These are phyloP conservation scores for Globisporangium abappressorium DNA, from an alignment of 352 stramenopile species.

Conservation along the genomic window DNA sequence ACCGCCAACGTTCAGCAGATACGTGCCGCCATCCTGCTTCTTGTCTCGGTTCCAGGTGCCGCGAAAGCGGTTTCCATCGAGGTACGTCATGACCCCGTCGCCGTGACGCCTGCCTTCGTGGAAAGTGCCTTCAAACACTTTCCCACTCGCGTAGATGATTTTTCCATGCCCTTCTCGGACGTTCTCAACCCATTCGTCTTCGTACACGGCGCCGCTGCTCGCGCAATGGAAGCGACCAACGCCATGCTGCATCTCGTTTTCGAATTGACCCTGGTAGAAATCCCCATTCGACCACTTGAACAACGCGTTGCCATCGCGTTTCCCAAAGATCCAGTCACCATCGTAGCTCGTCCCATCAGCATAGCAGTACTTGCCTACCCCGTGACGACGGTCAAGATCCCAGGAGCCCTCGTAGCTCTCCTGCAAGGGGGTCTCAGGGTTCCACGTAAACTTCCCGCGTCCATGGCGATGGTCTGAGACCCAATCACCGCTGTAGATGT, in stretches of 20 bases:
- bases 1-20: conserved; percentile 37
- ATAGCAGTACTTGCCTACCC: conserved; percentile 59
- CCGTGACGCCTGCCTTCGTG: conserved; percentile 73
- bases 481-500: conserved; percentile 81
- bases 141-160: conserved; percentile 75
- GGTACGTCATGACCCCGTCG: conserved; percentile 73
- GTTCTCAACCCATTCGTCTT: conserved; percentile 82
- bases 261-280: conserved; percentile 79
- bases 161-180: conserved; percentile 74
- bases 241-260: conserved; percentile 78
- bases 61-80: conserved; percentile 77
- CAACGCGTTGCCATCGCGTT: conserved; percentile 65
- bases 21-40: conserved; percentile 80
- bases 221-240: conserved; percentile 62
- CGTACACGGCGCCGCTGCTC: conserved; percentile 49
- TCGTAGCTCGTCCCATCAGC: conserved; percentile 55
- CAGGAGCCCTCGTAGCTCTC: conserved; percentile 82
- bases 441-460: conserved; percentile 58
- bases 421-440: conserved; percentile 41
- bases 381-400: conserved; percentile 60
- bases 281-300: conserved; percentile 88
- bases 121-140: conserved; percentile 86
- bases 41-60: conserved; percentile 88
- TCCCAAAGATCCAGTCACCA: conserved; percentile 64
- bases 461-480: conserved; percentile 52